A percentile compares a stretch with the other conserved stretches of the same genome.
phyloP scores from a whole-genome alignment of 2,329 filamentous ascomycete genomes.

The Aspergillus quadricinctus region DNA sequence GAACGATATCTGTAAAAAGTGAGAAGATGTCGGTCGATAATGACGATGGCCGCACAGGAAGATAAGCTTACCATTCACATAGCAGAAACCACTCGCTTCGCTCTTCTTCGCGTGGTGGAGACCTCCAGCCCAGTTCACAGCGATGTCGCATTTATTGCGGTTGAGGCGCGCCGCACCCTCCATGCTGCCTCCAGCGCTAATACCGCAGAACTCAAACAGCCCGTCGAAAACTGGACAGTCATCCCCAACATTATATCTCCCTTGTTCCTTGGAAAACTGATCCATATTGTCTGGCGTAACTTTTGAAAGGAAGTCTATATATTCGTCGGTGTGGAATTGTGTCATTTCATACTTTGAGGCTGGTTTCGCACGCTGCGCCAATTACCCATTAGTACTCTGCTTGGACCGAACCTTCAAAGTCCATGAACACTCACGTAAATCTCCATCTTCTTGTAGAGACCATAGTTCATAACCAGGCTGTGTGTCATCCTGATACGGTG shows the following conservation, averaged over 20 bases:
- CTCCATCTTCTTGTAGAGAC: conserved; percentile 69
- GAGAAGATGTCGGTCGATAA: conserved; percentile 5
- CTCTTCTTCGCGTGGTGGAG: conserved; percentile 95
- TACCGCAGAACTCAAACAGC: conserved; percentile 66
- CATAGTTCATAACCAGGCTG: conserved; percentile 67
- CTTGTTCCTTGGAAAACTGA: conserved; percentile 81
- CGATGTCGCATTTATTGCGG: conserved; percentile 64
- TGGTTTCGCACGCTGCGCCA: conserved; percentile 69
- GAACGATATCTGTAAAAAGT: conserved; percentile 54
- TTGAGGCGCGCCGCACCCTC: conserved; percentile 66
- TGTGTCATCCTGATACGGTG: conserved; percentile 64
- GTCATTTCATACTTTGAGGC: conserved; percentile 67
- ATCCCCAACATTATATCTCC: conserved; percentile 67
- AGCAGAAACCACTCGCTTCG: conserved; percentile 94
- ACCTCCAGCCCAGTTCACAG: conserved; percentile 85
- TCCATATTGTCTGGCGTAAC: conserved; percentile 99
- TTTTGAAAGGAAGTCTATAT: conserved; percentile 70
- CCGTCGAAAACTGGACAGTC: conserved; percentile 65
- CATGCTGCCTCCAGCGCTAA: conserved; percentile 67
- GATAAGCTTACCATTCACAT: conserved; percentile 69
- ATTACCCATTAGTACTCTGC: conserved; percentile 16
- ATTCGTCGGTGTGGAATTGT: conserved; percentile 70
- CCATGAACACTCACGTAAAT: conserved; percentile 53
- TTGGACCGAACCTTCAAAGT: neutral
- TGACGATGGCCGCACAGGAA: neutral